A percentile compares a stretch with the other conserved stretches of the same genome.
These are phyloP conservation scores for Xylaria nigripes DNA, from an alignment of 495 filamentous ascomycete species.

Conservation along the genomic window DNA sequence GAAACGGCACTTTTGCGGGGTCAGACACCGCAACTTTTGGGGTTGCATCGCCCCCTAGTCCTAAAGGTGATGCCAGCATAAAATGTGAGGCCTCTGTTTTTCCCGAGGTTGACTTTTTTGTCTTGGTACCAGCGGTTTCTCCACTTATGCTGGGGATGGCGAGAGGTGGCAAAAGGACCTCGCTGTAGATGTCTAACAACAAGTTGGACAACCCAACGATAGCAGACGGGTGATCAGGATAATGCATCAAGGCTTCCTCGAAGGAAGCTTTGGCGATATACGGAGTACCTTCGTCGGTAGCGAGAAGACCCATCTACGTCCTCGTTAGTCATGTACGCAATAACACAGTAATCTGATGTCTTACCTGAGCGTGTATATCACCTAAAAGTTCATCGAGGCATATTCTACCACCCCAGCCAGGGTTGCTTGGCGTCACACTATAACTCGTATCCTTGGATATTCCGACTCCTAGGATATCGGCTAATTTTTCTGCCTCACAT, in stretches of 20 bases:
- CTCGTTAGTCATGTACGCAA: neutral
- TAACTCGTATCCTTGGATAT: constrained; percentile 43
- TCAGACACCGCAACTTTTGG: constrained; percentile 1
- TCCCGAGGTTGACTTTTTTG: constrained; percentile 1
- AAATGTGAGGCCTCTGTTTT: neutral
- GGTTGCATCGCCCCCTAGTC: constrained; percentile 21
- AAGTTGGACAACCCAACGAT: constrained; percentile 77
- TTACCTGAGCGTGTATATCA: constrained; percentile 68
- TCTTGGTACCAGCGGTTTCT: constrained; percentile 9
- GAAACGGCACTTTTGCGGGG: constrained; percentile 1
- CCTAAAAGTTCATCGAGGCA: constrained; percentile 71
- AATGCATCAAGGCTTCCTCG: constrained; percentile 68
- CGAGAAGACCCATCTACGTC: constrained; percentile 58
- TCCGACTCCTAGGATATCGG: constrained; percentile 47
- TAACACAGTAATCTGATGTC: constrained; percentile 12
- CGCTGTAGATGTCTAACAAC: constrained; percentile 75
- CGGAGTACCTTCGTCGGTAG: constrained; percentile 50
- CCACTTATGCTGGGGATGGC: constrained; percentile 34
- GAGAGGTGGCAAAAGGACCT: constrained; percentile 46
- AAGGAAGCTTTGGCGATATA: constrained; percentile 64
- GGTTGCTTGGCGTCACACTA: constrained; percentile 43
- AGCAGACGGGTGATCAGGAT: constrained; percentile 67
- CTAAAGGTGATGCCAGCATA: constrained; percentile 35
- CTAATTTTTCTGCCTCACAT: constrained; percentile 68
- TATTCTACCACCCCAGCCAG: constrained; percentile 65